Evolutionary conservation across 345 rosid genomes (phyloP), one percentile per base, ranked within the genome.

Genomic region (Eucalyptus erythrocorys): DNA sequence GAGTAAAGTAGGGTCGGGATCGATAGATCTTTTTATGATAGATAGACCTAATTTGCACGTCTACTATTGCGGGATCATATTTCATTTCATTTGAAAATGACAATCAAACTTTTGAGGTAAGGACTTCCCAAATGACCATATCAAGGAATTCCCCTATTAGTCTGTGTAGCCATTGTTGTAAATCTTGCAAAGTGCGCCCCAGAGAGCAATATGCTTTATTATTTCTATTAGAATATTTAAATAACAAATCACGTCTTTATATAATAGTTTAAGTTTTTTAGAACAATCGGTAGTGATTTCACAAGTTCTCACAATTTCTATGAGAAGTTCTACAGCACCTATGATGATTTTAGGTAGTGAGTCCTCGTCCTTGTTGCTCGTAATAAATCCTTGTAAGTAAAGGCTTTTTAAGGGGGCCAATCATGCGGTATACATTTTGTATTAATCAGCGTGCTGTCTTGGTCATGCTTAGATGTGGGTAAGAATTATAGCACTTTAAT

Each of bases 231-330:
- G n/a, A 59, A 59, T 51, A 51, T 51, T 21, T 51, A 21, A 51
- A 51, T 51, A 51, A 51, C 2, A 51, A 51, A 8, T 51, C 0
- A 8, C 10, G 0, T 19, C 0, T 21, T 51, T 51, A 51, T 21
- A 0, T 51, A 19, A 51, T 51, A 51, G 0, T 21, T 51, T 21
- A 8, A 51, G 0, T 21, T 51, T 21, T 21, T 51, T 2, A 7
- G 0, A 51, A 51, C 10, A 3, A 0, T 21, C 1, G 1, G 0
- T 21, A 51, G 10, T 0, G 5, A 4, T 51, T 5, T 19, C 57
- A 21, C 0, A 51, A 3, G 1, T 51, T 51, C 9, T 4, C 26
- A 51, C 1, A 51, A 51, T 51, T 51, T 51, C 7, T 27, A 59
- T 11, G n/a, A 26, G 3, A 59, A 27, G 66, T 27, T 27, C 66